These are phyloP conservation scores for Endothia cerciana DNA, from an alignment of 2,329 filamentous ascomycete genomes.

Conservation along the genomic window DNA sequence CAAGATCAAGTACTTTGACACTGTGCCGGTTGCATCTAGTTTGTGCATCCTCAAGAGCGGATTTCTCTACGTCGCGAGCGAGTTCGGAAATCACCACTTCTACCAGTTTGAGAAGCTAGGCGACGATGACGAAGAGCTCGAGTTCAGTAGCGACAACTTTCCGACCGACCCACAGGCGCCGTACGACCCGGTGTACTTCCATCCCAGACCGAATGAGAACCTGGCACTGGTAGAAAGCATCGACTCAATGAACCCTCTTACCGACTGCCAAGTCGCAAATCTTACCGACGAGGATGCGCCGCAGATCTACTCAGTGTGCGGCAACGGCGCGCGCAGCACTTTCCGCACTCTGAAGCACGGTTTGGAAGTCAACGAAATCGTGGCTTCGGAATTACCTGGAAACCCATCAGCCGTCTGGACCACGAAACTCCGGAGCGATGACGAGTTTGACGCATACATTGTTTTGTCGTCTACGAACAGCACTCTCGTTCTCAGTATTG, in stretches of 20 bases:
- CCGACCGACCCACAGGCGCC: constrained; percentile 73
- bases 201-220: constrained; percentile 78
- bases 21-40: constrained; percentile 83
- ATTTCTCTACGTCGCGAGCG: constrained; percentile 89
- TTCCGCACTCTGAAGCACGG: constrained; percentile 94
- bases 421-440: constrained; percentile 78
- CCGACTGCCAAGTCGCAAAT: constrained; percentile 91
- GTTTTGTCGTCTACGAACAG: constrained; percentile 90
- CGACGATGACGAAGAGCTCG: constrained; percentile 88
- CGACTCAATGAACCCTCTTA: constrained; percentile 85
- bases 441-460: constrained; percentile 92
- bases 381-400: constrained; percentile 89
- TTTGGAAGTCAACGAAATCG: constrained; percentile 89
- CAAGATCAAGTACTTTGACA: constrained; percentile 98
- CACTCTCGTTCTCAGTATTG: constrained; percentile 91
- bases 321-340: constrained; percentile 83
- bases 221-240: constrained; percentile 83
- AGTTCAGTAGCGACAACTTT: constrained; percentile 83
- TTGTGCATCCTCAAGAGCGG: constrained; percentile 94
- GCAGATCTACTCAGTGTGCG: constrained; percentile 92
- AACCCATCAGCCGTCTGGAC: constrained; percentile 95
- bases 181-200: constrained; percentile 83
- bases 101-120: constrained; percentile 98
- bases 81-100: constrained; percentile 91
- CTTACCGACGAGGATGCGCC: constrained; percentile 90